Percentiles rank a stretch among this genome's conserved stretches.
phyloP scores from a whole-genome alignment of 2,329 filamentous ascomycete genomes.

The Capronia coronata region DNA sequence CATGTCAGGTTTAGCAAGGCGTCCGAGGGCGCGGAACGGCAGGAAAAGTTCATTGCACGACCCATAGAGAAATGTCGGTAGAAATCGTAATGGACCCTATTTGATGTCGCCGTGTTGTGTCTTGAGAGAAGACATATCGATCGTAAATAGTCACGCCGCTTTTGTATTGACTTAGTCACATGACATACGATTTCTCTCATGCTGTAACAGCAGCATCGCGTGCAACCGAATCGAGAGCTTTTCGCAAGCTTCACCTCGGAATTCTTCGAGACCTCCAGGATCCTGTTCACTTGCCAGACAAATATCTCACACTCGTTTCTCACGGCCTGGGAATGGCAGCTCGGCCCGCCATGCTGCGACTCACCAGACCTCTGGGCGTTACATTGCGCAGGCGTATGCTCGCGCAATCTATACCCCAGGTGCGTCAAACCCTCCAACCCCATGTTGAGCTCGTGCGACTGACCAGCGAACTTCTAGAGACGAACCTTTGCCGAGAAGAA shows the following conservation, averaged over 20 bases:
- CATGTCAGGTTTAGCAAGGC: constrained; percentile 7
- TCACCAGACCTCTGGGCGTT: constrained; percentile 23
- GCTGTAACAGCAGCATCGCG: constrained; percentile 9
- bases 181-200: not conserved
- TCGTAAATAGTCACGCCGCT: not conserved
- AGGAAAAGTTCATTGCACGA: not conserved
- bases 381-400: constrained; percentile 24
- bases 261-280: constrained; percentile 9
- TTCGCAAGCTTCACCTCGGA: constrained; percentile 2
- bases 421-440: constrained; percentile 10
- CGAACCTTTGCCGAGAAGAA: constrained; percentile 25
- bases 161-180: not conserved
- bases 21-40: not conserved
- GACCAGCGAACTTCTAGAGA: constrained; percentile 16
- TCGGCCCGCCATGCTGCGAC: constrained; percentile 26
- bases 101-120: no score
- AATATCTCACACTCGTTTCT: constrained; percentile 9
- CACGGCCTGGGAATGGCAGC: constrained; percentile 15
- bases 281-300: not conserved
- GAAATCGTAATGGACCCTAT: not conserved
- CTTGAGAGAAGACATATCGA: no score
- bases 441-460: constrained; percentile 14
- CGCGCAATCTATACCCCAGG: constrained; percentile 21
- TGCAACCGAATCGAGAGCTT: constrained; percentile 2
- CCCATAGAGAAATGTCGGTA: not conserved